A percentile compares a stretch with the other conserved stretches of the same genome.
phyloP scores from a whole-genome alignment of 2,329 filamentous ascomycete genomes.

The Ophiocordyceps camponoti-floridani region DNA sequence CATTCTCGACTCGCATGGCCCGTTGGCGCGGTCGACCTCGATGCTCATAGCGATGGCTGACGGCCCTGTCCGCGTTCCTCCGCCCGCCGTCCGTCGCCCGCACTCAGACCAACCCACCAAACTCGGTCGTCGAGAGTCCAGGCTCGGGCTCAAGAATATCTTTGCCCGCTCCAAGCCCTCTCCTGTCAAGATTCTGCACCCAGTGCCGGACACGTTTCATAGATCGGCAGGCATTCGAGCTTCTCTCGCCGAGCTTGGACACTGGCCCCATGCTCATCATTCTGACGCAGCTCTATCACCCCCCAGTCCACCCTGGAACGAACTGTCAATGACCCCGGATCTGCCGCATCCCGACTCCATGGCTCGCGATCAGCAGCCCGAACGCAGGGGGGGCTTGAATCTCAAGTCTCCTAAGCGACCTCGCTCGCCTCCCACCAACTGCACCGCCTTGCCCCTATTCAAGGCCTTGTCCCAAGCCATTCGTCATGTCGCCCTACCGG shows the following conservation, averaged over 20 bases:
- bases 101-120: constrained; percentile 8
- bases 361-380: constrained; percentile 2
- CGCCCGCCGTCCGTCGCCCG: background rate
- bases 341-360: constrained; percentile 3
- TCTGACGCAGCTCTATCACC: constrained; percentile 2
- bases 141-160: constrained; percentile 29
- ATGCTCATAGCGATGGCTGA: background rate
- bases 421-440: constrained; percentile 20
- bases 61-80: background rate
- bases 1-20: background rate
- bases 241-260: constrained; percentile 26
- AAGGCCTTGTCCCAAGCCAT: constrained; percentile 75
- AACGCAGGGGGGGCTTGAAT: constrained; percentile 2
- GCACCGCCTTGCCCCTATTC: constrained; percentile 62
- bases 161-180: constrained; percentile 29
- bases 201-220: constrained; percentile 11
- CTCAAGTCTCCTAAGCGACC: constrained; percentile 3
- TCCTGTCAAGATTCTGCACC: constrained; percentile 15
- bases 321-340: constrained; percentile 9
- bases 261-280: constrained; percentile 20
- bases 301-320: constrained; percentile 18
- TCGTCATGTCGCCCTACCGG: constrained; percentile 53
- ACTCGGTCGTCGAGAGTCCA: constrained; percentile 29
- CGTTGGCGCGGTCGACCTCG: background rate
- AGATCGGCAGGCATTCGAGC: constrained; percentile 22